Evolutionary conservation across 1,139 yeast species (phyloP).

Genomic region (Debaryomycetaceae sp.): DNA sequence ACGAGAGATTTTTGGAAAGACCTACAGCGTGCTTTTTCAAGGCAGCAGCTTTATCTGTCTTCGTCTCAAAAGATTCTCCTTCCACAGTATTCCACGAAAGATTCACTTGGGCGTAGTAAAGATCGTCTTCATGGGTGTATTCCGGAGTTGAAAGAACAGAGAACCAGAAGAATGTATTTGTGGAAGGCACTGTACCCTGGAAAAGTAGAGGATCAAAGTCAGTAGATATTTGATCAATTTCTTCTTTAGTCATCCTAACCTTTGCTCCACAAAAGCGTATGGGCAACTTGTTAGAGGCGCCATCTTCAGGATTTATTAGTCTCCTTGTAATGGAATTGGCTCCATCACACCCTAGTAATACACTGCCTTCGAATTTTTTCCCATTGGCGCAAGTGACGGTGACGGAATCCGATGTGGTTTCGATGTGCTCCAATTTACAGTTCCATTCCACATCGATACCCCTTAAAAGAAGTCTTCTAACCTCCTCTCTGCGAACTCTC

Average conservation of each 20-base stretch:
- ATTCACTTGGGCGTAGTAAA: constrained; percentile 18
- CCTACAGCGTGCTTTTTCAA: constrained; percentile 13
- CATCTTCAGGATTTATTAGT: constrained; percentile 13
- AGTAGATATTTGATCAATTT: constrained; percentile 12
- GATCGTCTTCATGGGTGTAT: constrained; percentile 10
- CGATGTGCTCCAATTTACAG: constrained; percentile 13
- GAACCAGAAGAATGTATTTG: constrained; percentile 24
- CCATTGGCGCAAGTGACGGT: constrained; percentile 17
- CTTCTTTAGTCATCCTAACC: constrained; percentile 16
- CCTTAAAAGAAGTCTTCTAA: constrained; percentile 15
- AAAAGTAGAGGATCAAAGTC: constrained; percentile 22
- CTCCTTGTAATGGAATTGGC: constrained; percentile 18
- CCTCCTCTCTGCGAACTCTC: constrained; percentile 23
- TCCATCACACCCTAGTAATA: constrained; percentile 23
- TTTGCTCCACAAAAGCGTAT: constrained; percentile 22
- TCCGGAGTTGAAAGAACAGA: constrained; percentile 22
- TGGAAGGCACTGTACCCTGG: constrained; percentile 24
- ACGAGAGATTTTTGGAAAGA: constrained; percentile 10
- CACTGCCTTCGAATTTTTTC: constrained; percentile 14
- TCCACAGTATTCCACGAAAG: constrained; percentile 15
- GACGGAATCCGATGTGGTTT: constrained; percentile 8
- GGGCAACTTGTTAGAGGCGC: constrained; percentile 19
- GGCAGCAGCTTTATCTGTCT: constrained; percentile 13
- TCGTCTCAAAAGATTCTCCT: constrained; percentile 13
- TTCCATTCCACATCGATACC: constrained; percentile 24